phyloP scores from a whole-genome alignment of 1,139 yeast genomes.

The Magnusiomyces fungicola region DNA sequence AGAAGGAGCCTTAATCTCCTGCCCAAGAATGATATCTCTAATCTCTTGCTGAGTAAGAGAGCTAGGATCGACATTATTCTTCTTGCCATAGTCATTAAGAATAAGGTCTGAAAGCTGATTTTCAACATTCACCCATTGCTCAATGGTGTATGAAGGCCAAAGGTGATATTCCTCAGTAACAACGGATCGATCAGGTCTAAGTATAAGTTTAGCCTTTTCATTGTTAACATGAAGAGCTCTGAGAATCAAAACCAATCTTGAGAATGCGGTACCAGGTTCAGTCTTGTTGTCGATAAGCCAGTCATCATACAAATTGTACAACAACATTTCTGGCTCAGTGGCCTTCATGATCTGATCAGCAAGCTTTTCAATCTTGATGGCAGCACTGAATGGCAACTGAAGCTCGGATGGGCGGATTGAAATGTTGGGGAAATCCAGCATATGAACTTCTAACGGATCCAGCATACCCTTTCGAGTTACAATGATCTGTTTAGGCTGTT shows the following conservation, averaged over 20 bases:
- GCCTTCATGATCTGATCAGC: constrained; percentile 77
- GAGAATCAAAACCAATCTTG: constrained; percentile 70
- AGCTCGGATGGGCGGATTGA: constrained; percentile 86
- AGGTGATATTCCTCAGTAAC: constrained; percentile 71
- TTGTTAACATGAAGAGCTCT: constrained; percentile 73
- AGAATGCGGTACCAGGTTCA: constrained; percentile 88
- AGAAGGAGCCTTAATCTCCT: constrained; percentile 87
- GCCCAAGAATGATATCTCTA: constrained; percentile 89
- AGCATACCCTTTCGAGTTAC: constrained; percentile 85
- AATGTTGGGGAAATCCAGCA: constrained; percentile 93
- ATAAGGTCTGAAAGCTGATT: constrained; percentile 82
- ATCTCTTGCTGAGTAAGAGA: constrained; percentile 90
- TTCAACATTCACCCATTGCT: constrained; percentile 91
- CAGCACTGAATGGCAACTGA: constrained; percentile 82
- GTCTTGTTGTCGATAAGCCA: constrained; percentile 57
- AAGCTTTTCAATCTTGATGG: constrained; percentile 73
- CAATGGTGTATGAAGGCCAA: constrained; percentile 87
- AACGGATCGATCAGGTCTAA: constrained; percentile 67
- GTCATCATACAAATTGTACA: constrained; percentile 88
- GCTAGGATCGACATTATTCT: constrained; percentile 77
- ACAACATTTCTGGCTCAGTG: constrained; percentile 86
- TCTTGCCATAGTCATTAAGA: constrained; percentile 74
- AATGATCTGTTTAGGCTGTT: constrained; percentile 88
- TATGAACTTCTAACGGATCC: constrained; percentile 94
- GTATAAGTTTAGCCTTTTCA: constrained; percentile 67